Conservation (phyloP, 768 basidiomycete species). For the Rhodocollybia butyracea region DNA sequence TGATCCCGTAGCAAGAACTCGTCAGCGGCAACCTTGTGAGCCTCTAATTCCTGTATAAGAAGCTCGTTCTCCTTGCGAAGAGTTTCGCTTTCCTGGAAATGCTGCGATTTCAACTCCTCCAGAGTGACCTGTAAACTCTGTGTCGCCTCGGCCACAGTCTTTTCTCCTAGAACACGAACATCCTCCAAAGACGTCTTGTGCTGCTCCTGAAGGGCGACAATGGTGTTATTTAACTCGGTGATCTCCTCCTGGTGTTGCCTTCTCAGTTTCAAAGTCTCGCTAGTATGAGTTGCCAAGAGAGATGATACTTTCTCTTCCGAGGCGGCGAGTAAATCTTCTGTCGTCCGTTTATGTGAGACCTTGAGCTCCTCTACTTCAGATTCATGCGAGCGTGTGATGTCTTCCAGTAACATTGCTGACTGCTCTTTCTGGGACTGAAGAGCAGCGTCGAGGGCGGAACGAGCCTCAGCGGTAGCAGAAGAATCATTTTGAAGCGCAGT, state of each 20-base stretch:
- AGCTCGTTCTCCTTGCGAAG: slow-evolving; percentile 46
- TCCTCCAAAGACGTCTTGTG: slow-evolving; percentile 41
- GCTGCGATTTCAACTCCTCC: slow-evolving; percentile 47
- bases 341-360: slow-evolving; percentile 39
- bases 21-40: slow-evolving; percentile 49
- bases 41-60: slow-evolving; percentile 57
- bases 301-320: slow-evolving; percentile 31
- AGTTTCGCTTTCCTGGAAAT: slow-evolving; percentile 44
- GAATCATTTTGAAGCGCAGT: slow-evolving; percentile 43
- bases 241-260: slow-evolving; percentile 48
- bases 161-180: slow-evolving; percentile 25
- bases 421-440: slow-evolving; percentile 49
- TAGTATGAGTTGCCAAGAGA: slow-evolving; percentile 39
- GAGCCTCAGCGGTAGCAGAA: slow-evolving; percentile 32
- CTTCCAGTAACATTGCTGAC: slow-evolving; percentile 50
- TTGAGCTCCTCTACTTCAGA: slow-evolving; percentile 50
- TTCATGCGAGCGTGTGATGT: slow-evolving; percentile 54
- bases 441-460: slow-evolving; percentile 46
- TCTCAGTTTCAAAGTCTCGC: slow-evolving; percentile 36
- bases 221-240: slow-evolving; percentile 33
- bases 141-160: slow-evolving; percentile 45
- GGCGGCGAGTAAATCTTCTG: slow-evolving; percentile 26
- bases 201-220: slow-evolving; percentile 36
- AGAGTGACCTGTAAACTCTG: slow-evolving; percentile 40
- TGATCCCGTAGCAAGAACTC: slow-evolving; percentile 47